Base-by-base conservation (phyloP, 179 eudicot species). In the Pouteria campechiana region DNA sequence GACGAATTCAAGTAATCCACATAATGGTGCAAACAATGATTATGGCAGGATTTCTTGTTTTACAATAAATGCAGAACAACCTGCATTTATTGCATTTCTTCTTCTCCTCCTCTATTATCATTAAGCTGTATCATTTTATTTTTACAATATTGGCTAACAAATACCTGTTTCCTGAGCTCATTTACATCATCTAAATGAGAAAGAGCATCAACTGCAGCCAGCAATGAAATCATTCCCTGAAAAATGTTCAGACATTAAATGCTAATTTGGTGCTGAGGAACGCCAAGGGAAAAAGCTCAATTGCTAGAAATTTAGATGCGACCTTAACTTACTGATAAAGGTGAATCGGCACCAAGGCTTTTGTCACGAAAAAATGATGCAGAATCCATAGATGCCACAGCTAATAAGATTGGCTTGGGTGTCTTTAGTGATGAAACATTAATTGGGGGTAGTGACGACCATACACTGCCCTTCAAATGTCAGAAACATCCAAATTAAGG, bases 311-410 rank as follows among this genome's bases (percentile, higher is more conserved):
- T 30, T 20, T 21, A 55, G 19, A 22, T 21, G 31, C 32, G 42
- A 42, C 22, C 35, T 28, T 44, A 52, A 63, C 94, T 73, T 68
- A 90, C 98, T 44, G 98, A 90, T 60, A 83, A 52, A 8, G 86
- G 81, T 36, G 98, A 90, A 46, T 90, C 94, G 50, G 98, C 98
- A 51, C 98, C 98, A 44, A 79, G 60, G 70, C 73, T 77, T 75
- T 72, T 86, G 74, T 90, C 98, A 73, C 98, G 96, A 54, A 90
- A 90, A 55, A 90, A 77, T 17, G 98, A 82, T 35, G 92, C 90
- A 44, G 96, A 73, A 64, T 90, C 98, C 98, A 90, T 86, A 40
- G 98, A 74, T 57, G 92, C 76, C 57, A 82, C 50, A 6, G 72
- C 57, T 58, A 90, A 45, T 65, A 90, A 57, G 32, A 73, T 77